Percentiles rank a stretch among this genome's conserved stretches.
Conservation (phyloP, 2,329 filamentous ascomycete genomes). For the Phyllosticta citribraziliensis region DNA sequence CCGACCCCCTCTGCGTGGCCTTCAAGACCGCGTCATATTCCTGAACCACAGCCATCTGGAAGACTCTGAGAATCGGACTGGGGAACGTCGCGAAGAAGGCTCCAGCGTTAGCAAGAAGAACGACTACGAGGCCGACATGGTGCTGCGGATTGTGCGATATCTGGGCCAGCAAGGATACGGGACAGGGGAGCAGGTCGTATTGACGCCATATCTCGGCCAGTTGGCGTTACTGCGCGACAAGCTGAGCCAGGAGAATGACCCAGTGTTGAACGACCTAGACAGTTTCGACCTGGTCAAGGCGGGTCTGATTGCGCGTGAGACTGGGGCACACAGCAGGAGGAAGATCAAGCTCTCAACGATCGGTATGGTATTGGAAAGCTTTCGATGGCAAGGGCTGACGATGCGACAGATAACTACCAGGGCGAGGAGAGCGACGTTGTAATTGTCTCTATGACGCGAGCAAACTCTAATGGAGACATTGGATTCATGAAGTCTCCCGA, state of each 20-base stretch:
- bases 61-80: conserved; percentile 22
- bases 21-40: conserved; percentile 54
- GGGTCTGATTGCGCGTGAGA: conserved; percentile 48
- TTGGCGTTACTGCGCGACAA: conserved; percentile 46
- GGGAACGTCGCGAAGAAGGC: conserved; percentile 42
- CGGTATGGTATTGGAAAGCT: conserved; percentile 37
- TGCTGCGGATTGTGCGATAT: conserved; percentile 55
- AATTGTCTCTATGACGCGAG: conserved; percentile 56
- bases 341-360: conserved; percentile 58
- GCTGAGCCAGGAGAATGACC: conserved; percentile 50
- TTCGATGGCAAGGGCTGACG: conserved; percentile 1
- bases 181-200: conserved; percentile 53
- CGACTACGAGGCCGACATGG: conserved; percentile 54
- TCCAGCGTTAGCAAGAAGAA: conserved; percentile 38
- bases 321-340: conserved; percentile 42
- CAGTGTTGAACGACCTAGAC: conserved; percentile 59
- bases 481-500: conserved; percentile 60
- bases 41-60: conserved; percentile 54
- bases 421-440: conserved; percentile 69
- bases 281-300: conserved; percentile 52
- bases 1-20: conserved; percentile 43
- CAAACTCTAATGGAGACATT: conserved; percentile 54
- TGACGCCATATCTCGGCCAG: conserved; percentile 66
- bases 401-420: conserved; percentile 59
- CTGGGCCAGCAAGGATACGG: conserved; percentile 62